A percentile compares a stretch with the other conserved stretches of the same genome.
phyloP scores from a whole-genome alignment of 2,329 filamentous ascomycete genomes.

The Fusarium palustre region DNA sequence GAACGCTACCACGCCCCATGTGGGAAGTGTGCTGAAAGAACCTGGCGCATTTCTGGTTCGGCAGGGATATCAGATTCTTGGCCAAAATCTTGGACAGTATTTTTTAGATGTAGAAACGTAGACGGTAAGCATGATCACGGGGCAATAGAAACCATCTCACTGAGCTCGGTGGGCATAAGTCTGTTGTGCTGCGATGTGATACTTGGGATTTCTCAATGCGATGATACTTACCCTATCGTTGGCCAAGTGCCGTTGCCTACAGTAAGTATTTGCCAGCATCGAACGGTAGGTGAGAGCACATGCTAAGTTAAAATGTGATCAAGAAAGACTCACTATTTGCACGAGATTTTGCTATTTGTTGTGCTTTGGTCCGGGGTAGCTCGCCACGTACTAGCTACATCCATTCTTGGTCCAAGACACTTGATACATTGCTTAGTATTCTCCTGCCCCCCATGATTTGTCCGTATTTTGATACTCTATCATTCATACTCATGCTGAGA shows the following conservation, averaged over 20 bases:
- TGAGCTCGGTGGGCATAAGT: conserved; percentile 25
- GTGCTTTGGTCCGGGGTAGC: background rate
- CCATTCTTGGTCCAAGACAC: conserved; percentile 26
- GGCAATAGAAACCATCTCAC: conserved; percentile 40
- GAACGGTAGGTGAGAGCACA: background rate
- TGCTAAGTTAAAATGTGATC: background rate
- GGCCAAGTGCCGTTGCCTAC: background rate
- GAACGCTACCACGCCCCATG: conserved; percentile 68
- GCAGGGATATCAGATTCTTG: background rate
- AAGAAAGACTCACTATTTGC: no score
- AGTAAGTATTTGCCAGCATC: background rate
- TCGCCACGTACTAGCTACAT: background rate
- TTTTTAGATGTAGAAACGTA: conserved; percentile 34
- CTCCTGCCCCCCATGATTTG: conserved; percentile 46
- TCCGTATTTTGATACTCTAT: conserved; percentile 45
- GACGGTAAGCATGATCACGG: conserved; percentile 31
- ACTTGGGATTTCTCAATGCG: background rate
- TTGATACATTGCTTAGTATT: conserved; percentile 35
- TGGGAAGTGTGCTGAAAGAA: conserved; percentile 69
- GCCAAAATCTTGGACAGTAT: conserved; percentile 8
- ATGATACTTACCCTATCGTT: background rate
- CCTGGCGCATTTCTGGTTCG: background rate
- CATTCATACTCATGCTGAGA: conserved; percentile 46
- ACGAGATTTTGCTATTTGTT: background rate
- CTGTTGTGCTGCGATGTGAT: conserved; percentile 30